These are phyloP conservation scores for Fusarium tjaetaba DNA, from an alignment of 2,329 filamentous ascomycete species.

Conservation along the genomic window DNA sequence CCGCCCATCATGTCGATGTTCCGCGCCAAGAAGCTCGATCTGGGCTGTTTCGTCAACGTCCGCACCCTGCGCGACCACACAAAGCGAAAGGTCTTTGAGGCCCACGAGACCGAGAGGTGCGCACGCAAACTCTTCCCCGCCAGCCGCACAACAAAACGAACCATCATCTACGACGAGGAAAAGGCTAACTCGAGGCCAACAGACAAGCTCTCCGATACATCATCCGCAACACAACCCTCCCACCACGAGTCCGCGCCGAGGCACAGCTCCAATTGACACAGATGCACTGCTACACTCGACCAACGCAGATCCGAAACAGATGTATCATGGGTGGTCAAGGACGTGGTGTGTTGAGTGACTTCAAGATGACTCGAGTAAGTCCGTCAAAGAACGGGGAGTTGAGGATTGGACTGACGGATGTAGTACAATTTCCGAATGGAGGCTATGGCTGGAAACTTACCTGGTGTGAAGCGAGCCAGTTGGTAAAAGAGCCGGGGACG, in stretches of 20 bases:
- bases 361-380: slow-evolving; percentile 89
- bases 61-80: slow-evolving; percentile 92
- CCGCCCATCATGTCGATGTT: slow-evolving; percentile 79
- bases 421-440: slow-evolving; percentile 95
- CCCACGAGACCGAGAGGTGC: slow-evolving; percentile 89
- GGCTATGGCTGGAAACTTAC: slow-evolving; percentile 84
- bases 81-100: slow-evolving; percentile 91
- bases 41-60: slow-evolving; percentile 88
- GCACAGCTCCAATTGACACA: slow-evolving; percentile 92
- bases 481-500: slow-evolving; percentile 71
- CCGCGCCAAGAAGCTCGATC: slow-evolving; percentile 87
- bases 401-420: slow-evolving; percentile 39
- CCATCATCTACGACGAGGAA: background rate
- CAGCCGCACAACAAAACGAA: background rate
- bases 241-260: slow-evolving; percentile 83
- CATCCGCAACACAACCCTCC: slow-evolving; percentile 89
- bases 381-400: background rate
- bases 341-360: slow-evolving; percentile 90
- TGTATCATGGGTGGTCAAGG: slow-evolving; percentile 93
- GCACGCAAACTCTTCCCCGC: slow-evolving; percentile 42
- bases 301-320: slow-evolving; percentile 92
- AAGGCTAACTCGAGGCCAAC: slow-evolving; percentile 7
- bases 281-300: slow-evolving; percentile 95
- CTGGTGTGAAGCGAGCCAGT: slow-evolving; percentile 94
- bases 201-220: slow-evolving; percentile 95